Evolutionary conservation across 2,329 filamentous ascomycete species (phyloP).

Genomic region (Metarhizium rileyi): DNA sequence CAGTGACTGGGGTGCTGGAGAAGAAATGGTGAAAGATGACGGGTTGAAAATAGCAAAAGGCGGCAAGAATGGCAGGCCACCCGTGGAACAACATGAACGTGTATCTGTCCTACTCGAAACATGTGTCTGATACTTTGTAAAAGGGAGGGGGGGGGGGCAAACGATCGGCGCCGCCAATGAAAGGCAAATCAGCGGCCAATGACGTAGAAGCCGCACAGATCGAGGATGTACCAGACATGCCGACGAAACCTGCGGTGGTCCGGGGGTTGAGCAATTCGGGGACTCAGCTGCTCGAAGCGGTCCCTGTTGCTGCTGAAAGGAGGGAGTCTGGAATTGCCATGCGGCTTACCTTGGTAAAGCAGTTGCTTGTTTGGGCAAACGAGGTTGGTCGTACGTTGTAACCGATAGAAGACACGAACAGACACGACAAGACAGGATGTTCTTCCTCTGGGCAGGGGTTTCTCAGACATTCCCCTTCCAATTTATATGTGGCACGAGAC

Average conservation of each 20-base stretch:
- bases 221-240: too few species aligned
- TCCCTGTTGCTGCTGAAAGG: too few species aligned
- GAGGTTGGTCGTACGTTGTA: slow-evolving; percentile 3
- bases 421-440: background rate
- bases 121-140: too few species aligned
- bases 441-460: slow-evolving; percentile 3
- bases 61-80: background rate
- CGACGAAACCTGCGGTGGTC: background rate
- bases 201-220: background rate
- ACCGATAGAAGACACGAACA: too few species aligned
- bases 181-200: too few species aligned
- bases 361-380: slow-evolving; percentile 6
- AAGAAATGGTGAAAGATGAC: background rate
- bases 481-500: slow-evolving; percentile 5
- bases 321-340: too few species aligned
- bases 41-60: background rate
- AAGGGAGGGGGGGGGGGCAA: too few species aligned
- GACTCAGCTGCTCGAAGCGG: background rate
- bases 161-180: too few species aligned
- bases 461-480: slow-evolving; percentile 1
- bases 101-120: too few species aligned
- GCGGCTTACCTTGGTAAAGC: background rate
- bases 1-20: background rate
- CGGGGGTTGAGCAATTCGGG: background rate
- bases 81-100: slow-evolving; percentile 1